These are phyloP conservation scores for Coelastrella sp. DNA, from an alignment of 139 green algal species.

Conservation along the genomic window DNA sequence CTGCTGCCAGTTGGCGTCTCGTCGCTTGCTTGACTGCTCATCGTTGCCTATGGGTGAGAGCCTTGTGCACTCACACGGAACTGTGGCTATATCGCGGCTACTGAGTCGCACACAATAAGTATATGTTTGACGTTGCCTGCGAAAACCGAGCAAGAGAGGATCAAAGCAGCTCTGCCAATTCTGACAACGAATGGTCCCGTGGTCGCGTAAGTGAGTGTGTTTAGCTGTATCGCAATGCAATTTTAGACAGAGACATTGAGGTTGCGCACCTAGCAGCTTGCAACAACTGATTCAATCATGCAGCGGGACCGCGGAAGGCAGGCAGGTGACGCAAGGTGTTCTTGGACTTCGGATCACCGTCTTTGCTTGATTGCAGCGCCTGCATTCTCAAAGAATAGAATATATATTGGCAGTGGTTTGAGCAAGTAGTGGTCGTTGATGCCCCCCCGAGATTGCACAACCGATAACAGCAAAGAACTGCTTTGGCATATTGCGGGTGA, in stretches of 20 bases:
- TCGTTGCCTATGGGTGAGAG: not conserved
- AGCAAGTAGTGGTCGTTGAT: not conserved
- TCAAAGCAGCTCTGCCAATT: too few relatives aligned
- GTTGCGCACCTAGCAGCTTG: not conserved
- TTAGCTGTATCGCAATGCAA: too few relatives aligned
- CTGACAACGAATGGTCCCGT: too few relatives aligned
- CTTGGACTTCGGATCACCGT: not conserved
- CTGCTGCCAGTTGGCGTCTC: not conserved
- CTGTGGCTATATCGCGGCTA: too few relatives aligned
- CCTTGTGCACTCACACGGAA: not conserved
- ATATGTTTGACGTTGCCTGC: too few relatives aligned
- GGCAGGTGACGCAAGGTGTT: not conserved
- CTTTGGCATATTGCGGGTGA: not conserved
- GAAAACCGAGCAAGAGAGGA: too few relatives aligned
- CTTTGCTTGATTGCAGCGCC: too few relatives aligned
- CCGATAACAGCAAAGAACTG: not conserved
- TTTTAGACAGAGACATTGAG: too few relatives aligned
- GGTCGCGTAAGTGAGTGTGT: too few relatives aligned
- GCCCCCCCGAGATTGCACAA: not conserved
- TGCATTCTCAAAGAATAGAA: not conserved
- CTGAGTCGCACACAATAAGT: too few relatives aligned
- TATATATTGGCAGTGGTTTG: not conserved
- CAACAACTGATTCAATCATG: not conserved
- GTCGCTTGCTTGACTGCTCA: not conserved
- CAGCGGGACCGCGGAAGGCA: conserved; percentile 1